Conservation (phyloP, 768 basidiomycete genomes). For the Tubosaeta sp. region DNA sequence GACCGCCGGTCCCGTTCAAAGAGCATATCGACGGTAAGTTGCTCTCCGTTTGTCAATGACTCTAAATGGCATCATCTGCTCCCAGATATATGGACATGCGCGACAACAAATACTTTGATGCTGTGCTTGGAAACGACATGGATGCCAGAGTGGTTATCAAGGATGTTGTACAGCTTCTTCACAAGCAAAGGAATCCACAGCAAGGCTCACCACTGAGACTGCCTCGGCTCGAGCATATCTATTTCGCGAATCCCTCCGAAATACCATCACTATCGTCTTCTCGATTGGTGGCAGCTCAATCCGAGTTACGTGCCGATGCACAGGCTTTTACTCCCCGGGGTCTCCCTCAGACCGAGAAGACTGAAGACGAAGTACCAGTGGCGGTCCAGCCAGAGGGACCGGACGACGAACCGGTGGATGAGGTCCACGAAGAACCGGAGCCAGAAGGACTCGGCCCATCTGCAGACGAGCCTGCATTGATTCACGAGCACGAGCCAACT, state of each 20-base stretch:
- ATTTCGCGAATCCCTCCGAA: constrained; percentile 28
- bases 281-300: constrained; percentile 9
- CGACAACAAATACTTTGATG: constrained; percentile 8
- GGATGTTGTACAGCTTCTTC: constrained; percentile 26
- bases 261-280: constrained; percentile 28
- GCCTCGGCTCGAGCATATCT: constrained; percentile 27
- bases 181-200: constrained; percentile 3
- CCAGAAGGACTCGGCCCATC: constrained; percentile 7
- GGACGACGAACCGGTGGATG: not conserved
- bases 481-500: constrained; percentile 18
- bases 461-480: constrained; percentile 11
- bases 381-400: not conserved
- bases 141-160: constrained; percentile 5
- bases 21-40: constrained; percentile 9
- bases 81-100: not conserved
- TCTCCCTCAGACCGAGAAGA: not conserved
- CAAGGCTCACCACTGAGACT: not conserved
- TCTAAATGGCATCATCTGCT: not conserved
- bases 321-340: constrained; percentile 17
- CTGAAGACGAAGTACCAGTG: constrained; percentile 1
- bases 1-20: not conserved
- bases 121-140: constrained; percentile 12
- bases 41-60: not conserved
- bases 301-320: constrained; percentile 13
- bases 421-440: constrained; percentile 14